Base-by-base conservation (phyloP, 768 basidiomycete genomes). In the Russula virescens region DNA sequence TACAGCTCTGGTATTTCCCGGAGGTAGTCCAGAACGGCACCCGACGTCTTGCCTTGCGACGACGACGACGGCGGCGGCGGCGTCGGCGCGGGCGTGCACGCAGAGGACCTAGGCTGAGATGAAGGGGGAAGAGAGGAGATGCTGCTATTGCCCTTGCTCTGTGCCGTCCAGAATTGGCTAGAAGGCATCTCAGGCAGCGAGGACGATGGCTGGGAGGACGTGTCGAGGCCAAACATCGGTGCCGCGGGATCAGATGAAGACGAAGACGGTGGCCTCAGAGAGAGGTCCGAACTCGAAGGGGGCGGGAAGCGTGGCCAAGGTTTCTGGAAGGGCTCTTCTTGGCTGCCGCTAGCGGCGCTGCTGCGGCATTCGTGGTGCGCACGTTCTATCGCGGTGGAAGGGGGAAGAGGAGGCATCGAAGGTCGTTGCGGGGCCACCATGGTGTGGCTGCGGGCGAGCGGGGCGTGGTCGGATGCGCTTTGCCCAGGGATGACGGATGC, bases 1-100 rank as follows among this genome's bases (percentile, higher is more conserved):
- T 88, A 86, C n/a, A 89, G 67, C 0, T 74, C 73, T 0, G 80
- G 75, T 21, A 74, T 68, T 40, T 83, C 76, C 45, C 73, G 73
- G 18, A 87, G 72, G 1, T 80, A 76, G 9, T 76, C 67, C 48
- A 63, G 77, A 68, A 58, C 81, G 25, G 49, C 72, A 63, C 47
- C 64, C 46, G 66, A 8, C 28, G 57, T 54, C 26, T 60, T 62
- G 42, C 47, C 51, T 51, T 19, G 9, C 65, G 16, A 19, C 38
- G 10, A 38, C 10, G 18, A 43, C 8, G 42, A 43, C 8, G 42
- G 42, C 8, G 35, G 35, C 8, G 42, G 42, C 8, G 35, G 35
- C 14, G 49, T 18, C 9, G 21, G 42, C 21, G 50, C 52, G 45
- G 55, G 56, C 28, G 51, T 60, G 26, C 28, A 10, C 10, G 49